phyloP scores from a whole-genome alignment of 225 moss, liverwort and hornwort species.

The Pseudoscleropodium purum region DNA sequence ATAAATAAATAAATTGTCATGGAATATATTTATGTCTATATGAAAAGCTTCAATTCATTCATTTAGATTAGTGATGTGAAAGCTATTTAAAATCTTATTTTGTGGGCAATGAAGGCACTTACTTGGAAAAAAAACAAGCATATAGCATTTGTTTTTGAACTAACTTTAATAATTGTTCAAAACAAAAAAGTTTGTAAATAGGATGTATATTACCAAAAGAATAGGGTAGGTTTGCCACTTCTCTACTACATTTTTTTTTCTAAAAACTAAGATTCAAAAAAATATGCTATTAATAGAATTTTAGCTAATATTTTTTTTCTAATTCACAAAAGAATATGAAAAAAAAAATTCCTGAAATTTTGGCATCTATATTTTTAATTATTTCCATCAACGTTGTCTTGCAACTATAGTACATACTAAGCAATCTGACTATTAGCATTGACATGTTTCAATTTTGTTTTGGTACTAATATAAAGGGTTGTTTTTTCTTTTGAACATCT shows the following conservation, averaged over 20 bases:
- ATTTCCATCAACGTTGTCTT: neutral
- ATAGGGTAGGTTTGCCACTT: rapidly evolving
- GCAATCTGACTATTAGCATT: neutral
- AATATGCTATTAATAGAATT: neutral
- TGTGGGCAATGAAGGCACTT: neutral
- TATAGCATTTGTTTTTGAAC: neutral
- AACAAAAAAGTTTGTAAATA: neutral
- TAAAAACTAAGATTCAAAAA: neutral
- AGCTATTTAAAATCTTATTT: neutral
- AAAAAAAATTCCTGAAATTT: neutral
- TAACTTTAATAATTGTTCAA: neutral
- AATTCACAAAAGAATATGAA: neutral
- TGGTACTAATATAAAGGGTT: neutral
- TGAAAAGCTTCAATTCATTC: neutral
- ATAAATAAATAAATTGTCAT: neutral
- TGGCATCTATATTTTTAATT: neutral
- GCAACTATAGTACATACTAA: neutral
- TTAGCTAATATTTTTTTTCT: neutral
- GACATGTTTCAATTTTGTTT: neutral
- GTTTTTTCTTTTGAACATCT: neutral
- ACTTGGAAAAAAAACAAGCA: neutral
- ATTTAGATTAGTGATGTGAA: neutral
- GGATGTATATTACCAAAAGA: neutral
- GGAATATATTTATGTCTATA: neutral
- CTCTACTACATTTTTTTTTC: rapidly evolving